Evolutionary conservation across 345 rosid genomes (phyloP), one percentile per base, ranked within the genome.

Genomic region (Gossypium bickii): DNA sequence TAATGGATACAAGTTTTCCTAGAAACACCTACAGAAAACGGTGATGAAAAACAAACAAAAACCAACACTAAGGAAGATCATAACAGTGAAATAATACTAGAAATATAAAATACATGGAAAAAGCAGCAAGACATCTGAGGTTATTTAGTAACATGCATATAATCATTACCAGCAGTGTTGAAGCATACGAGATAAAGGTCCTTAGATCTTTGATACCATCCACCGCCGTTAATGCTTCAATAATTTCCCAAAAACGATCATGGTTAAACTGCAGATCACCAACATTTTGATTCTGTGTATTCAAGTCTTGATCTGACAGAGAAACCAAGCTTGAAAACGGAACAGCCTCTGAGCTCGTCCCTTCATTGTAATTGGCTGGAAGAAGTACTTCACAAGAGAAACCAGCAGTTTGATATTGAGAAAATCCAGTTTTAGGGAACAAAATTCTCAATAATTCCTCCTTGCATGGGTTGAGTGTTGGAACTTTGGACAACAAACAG

Each of bases 381-480:
- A n/a, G n/a, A n/a, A n/a, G n/a, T n/a, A n/a, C n/a, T n/a, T n/a
- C n/a, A n/a, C n/a, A n/a, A n/a, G n/a, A 56, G 25, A 41, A n/a
- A 47, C 4, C 58, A 27, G 77, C 15, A 25, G 56, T 53, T 17
- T 43, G 3, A 49, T 7, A 24, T 18, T 44, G 11, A 61, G 62
- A 58, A 67, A 18, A 38, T 60, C 56, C 77, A 24, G 22, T 11
- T 41, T 59, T 48, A 13, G 85, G 80, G 67, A 83, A 82, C 48
- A 82, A 3, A 6, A 16, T 22, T 66, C 34, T 11, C 44, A 86
- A 20, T 11, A 80, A 52, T 1, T 80, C 85, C 63, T 77, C 83
- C 38, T 74, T 80, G 60, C 70, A 29, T 68, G 70, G 68, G 16
- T 55, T 34, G 22, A 7, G 49, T n/a, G n/a, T n/a, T n/a, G n/a